Evolutionary conservation across 1,284 basidiomycete species (phyloP).

Genomic region (Ceratobasidium sp.): DNA sequence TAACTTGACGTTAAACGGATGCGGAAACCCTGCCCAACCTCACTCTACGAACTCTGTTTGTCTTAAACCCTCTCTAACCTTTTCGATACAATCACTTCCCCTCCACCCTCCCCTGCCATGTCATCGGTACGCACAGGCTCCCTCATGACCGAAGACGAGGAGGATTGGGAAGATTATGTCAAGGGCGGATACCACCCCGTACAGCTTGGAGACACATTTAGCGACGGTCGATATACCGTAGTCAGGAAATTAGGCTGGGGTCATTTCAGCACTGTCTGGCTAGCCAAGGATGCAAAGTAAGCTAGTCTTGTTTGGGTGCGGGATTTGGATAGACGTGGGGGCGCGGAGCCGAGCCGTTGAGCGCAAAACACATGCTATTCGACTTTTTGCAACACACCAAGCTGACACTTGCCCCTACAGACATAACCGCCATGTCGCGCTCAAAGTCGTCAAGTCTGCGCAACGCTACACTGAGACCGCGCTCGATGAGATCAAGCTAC

Average conservation of each 20-base stretch:
- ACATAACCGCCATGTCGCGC: constrained; percentile 94
- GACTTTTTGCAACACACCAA: background rate
- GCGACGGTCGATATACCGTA: constrained; percentile 88
- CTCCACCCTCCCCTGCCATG: constrained; percentile 12
- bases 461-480: constrained; percentile 98
- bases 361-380: background rate
- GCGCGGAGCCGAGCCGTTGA: background rate
- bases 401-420: constrained; percentile 61
- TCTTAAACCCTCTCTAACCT: constrained; percentile 23
- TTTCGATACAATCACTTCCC: background rate
- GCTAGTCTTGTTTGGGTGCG: constrained; percentile 51
- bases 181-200: constrained; percentile 96
- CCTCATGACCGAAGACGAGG: constrained; percentile 56
- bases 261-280: constrained; percentile 96
- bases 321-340: background rate
- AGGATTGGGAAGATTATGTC: constrained; percentile 71
- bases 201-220: constrained; percentile 93
- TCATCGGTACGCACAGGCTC: constrained; percentile 41
- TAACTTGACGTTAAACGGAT: constrained; percentile 11
- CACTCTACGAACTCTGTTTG: constrained; percentile 22
- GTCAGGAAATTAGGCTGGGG: constrained; percentile 98
- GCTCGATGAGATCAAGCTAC: constrained; percentile 97
- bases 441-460: constrained; percentile 99
- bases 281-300: constrained; percentile 87
- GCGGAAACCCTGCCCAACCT: constrained; percentile 34